Conservation (phyloP, 2,329 filamentous ascomycete species). For the Shiraia sp. region DNA sequence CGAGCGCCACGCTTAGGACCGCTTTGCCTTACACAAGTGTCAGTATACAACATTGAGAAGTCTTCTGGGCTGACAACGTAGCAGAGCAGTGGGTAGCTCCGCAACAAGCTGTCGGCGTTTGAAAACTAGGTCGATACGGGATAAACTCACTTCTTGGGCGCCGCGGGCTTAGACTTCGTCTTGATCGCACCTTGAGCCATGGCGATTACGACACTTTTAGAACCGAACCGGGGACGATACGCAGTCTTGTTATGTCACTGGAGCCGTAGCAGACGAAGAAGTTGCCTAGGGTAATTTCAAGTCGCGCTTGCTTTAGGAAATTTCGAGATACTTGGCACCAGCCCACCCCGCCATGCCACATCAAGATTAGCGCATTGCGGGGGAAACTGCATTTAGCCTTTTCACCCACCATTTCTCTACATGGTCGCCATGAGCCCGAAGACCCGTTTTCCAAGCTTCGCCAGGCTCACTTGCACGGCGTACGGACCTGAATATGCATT, state of each 20-base stretch:
- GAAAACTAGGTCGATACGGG: too few species aligned
- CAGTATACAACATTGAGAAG: background rate
- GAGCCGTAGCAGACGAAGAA: constrained; percentile 1
- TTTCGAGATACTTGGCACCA: constrained; percentile 15
- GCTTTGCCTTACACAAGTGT: constrained; percentile 19
- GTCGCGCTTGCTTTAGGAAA: constrained; percentile 15
- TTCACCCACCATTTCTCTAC: constrained; percentile 15
- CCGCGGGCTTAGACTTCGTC: constrained; percentile 45
- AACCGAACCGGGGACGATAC: constrained; percentile 1
- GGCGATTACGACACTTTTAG: constrained; percentile 1
- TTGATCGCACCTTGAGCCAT: constrained; percentile 57
- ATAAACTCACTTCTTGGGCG: constrained; percentile 44
- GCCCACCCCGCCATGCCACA: constrained; percentile 8
- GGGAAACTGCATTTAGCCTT: constrained; percentile 33
- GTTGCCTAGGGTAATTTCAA: constrained; percentile 16
- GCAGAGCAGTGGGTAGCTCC: background rate
- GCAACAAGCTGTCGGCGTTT: too few species aligned
- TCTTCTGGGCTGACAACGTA: background rate
- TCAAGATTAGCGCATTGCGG: constrained; percentile 19
- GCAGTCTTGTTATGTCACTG: constrained; percentile 3
- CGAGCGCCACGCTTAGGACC: constrained; percentile 63
- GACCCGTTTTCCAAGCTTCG: constrained; percentile 30
- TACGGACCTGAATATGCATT: too few species aligned
- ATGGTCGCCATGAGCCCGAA: constrained; percentile 27
- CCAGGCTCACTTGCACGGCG: background rate